Base-by-base conservation (phyloP, 2,329 filamentous ascomycete species). In the Coniella lustricola region DNA sequence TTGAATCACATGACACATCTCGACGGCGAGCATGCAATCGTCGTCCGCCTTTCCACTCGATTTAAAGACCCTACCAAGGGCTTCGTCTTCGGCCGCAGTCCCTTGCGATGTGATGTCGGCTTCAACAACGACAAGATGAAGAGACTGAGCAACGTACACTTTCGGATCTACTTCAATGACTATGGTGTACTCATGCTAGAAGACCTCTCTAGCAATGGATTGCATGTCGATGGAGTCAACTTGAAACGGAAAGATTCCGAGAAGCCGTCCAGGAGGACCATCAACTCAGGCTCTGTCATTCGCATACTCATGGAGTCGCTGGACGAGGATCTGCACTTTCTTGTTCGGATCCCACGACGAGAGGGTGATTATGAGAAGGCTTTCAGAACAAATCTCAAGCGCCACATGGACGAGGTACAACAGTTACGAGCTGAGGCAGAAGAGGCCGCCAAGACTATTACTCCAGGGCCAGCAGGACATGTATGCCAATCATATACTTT, bases 141-240 rank as follows among this genome's bases (percentile, higher is more conserved):
- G 62, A 79, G 87, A 37, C 77, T 98, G 51, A 97, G 91, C 71
- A 96, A 97, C 62, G 76, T 86, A n/a, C 93, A 98, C 64, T 98
- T 97, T 64, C 84, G 89, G 46, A 95, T 98, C 53, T 95, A 85
- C 61, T 75, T 95, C 58, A 98, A 94, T 59, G 73, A 82, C n/a
- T 81, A 87, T 54, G 88, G 86, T 22, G 83, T 87, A 49, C 76
- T 96, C 55, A 95, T 98, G 89, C 72, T 97, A 12, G 84, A 95
- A 64, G 93, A 98, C 62, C 79, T 83, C 62, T 97, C 93, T 0
- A 96, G 90, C n/a, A 98, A 97, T 60, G 93, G 93, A 22, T 97
- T 93, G 3, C 74, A 88, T 51, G 88, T 97, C 49, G 90, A 97
- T 65, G 75, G 79, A 20, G 71, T 73, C 16, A 70, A 88, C 32